These are phyloP conservation scores for Maudiozyma bulderi DNA, from an alignment of 805 yeast species.

Conservation along the genomic window DNA sequence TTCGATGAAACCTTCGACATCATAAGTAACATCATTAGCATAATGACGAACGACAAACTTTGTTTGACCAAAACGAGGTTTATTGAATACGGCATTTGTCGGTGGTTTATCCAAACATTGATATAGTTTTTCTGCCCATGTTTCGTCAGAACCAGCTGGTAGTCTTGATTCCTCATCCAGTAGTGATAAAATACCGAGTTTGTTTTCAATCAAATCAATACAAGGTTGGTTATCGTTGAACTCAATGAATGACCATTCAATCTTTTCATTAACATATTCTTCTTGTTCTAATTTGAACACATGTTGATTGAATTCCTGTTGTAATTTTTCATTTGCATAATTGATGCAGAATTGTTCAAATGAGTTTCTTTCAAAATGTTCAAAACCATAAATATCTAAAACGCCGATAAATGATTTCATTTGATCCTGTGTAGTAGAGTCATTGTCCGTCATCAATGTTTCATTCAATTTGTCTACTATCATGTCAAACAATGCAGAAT, in stretches of 20 bases:
- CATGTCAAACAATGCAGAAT: constrained; percentile 92
- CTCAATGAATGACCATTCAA: constrained; percentile 95
- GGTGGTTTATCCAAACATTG: constrained; percentile 75
- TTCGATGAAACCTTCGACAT: constrained; percentile 90
- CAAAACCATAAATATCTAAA: constrained; percentile 94
- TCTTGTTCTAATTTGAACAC: constrained; percentile 96
- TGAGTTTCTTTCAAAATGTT: constrained; percentile 87
- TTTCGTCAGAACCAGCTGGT: constrained; percentile 87
- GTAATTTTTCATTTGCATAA: constrained; percentile 93
- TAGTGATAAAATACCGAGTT: constrained; percentile 75
- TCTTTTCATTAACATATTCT: constrained; percentile 83
- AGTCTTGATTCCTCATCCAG: constrained; percentile 92
- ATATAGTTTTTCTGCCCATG: constrained; percentile 87
- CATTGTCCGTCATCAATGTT: constrained; percentile 60
- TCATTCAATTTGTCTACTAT: constrained; percentile 73
- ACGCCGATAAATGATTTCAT: constrained; percentile 84
- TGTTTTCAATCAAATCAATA: constrained; percentile 81
- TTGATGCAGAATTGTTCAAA: constrained; percentile 97
- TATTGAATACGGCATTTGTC: constrained; percentile 67
- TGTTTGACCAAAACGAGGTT: constrained; percentile 89
- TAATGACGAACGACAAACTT: constrained; percentile 88
- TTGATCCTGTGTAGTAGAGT: constrained; percentile 32
- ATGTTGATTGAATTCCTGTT: constrained; percentile 95
- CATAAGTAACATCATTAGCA: constrained; percentile 89
- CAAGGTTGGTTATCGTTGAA: constrained; percentile 96